A percentile compares a stretch with the other conserved stretches of the same genome.
Evolutionary conservation across 164 flowering plant genomes (phyloP).

Genomic region (Vitis rupestris): DNA sequence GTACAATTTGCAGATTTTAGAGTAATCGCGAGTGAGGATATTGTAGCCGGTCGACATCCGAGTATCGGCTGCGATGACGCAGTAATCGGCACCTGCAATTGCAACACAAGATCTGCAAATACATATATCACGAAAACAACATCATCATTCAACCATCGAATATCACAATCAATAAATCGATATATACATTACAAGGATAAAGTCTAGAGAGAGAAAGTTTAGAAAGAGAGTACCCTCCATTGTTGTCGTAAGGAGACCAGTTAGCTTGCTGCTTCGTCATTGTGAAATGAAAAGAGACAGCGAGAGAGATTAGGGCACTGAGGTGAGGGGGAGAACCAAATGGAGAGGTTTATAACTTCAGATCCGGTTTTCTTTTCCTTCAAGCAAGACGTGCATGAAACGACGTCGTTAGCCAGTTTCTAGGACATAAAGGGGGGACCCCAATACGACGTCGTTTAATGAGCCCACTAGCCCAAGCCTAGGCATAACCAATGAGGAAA

Average conservation of each 20-base stretch:
- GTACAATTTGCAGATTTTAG: constrained; percentile 83
- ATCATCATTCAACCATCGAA: background rate
- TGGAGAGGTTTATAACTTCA: background rate
- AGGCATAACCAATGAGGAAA: too few relatives aligned
- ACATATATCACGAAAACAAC: background rate
- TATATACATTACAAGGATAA: background rate
- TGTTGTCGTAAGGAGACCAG: constrained; percentile 93
- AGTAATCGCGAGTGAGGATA: constrained; percentile 89
- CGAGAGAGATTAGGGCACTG: background rate
- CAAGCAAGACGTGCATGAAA: background rate
- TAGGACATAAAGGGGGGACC: background rate
- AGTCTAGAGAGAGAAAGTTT: constrained; percentile 1
- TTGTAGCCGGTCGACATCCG: constrained; percentile 95
- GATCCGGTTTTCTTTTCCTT: constrained; percentile 12
- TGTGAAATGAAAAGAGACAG: constrained; percentile 1
- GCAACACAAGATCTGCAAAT: constrained; percentile 79
- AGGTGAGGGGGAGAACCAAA: background rate
- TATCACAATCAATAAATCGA: background rate
- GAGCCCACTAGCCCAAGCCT: background rate
- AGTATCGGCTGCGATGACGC: constrained; percentile 95
- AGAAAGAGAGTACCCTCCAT: constrained; percentile 70
- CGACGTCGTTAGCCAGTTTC: too few relatives aligned
- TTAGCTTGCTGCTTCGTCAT: constrained; percentile 75
- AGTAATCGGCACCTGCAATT: constrained; percentile 89
- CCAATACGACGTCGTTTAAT: background rate